Evolutionary conservation across 345 rosid species (phyloP), one percentile per base, ranked within the genome.

Genomic region (Anacardium occidentale): DNA sequence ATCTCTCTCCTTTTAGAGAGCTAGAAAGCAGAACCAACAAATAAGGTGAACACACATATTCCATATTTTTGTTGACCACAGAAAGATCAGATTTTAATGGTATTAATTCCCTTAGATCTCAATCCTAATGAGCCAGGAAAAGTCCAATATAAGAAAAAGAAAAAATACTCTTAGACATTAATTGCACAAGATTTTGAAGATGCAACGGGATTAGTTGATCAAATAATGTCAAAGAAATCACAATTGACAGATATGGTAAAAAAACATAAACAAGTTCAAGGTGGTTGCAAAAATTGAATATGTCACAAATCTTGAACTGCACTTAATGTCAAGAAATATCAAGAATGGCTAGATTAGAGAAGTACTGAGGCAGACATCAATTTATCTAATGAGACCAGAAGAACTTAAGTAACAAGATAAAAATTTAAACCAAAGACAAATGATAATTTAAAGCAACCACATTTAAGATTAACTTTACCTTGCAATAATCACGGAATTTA

Each of bases 401-500:
- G 44, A 64, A 52, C 32, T 62, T 20, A 51, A 61, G 15, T n/a
- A 66, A 66, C 18, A 42, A 24, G 20, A 20, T 2, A 17, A 21
- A 29, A 7, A 7, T 37, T 66, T 22, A 42, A 59, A 65, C 10
- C 7, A 53, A 34, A 20, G 32, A 24, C 7, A 55, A 5, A 24
- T 40, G 25, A 70, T 21, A 54, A 58, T 40, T 25, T 37, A 48
- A 53, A 65, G 63, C 40, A 40, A 73, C 40, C 64, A 53, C 29
- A 74, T 59, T 25, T 59, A 40, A 70, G 60, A 25, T 21, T 9
- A 10, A 72, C 63, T 62, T 73, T 65, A 91, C 99, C 97, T 90
- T 89, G 85, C 99, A 96, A 79, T 87, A 96, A 42, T 91, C 89
- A 45, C 87, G 85, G 79, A 96, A 96, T 82, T 87, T 96, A 0